Evolutionary conservation across 108 stramenopile genomes (phyloP), one percentile per base, ranked within the genome.

Genomic region (Thalassiosira profunda): DNA sequence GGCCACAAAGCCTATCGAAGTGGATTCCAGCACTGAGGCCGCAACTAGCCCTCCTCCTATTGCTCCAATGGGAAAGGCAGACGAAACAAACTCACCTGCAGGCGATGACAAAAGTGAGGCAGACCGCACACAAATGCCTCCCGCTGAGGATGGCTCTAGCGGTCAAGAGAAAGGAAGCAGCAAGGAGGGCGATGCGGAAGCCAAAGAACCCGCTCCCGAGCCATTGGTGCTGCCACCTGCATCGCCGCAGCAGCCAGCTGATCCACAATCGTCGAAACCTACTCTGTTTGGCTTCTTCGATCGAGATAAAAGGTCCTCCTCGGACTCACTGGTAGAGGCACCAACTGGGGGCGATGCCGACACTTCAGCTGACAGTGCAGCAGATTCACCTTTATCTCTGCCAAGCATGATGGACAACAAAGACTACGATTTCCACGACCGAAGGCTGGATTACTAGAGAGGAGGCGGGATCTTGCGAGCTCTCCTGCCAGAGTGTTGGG

Each of bases 391-490:
- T n/a, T n/a, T n/a, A n/a, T n/a, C 54, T 26, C 69, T 63, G 55
- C 75, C 75, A 11, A 76, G 66, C 20, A 76, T 76, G 67, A 38
- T 63, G 42, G 67, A 69, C 45, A 34, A 41, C 18, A 55, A 69
- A 33, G 45, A 63, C 1, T 76, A 76, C 46, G 67, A 76, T 43
- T 76, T 76, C 51, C 60, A 62, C 14, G 75, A 76, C 52, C 36
- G 75, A 8, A 62, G 75, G 38, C 53, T 76, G 26, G 67, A 68
- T 37, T 76, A 76, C 63, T n/a, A n/a, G n/a, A n/a, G n/a, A n/a
- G n/a, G n/a, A n/a, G n/a, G n/a, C n/a, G n/a, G n/a, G n/a, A n/a
- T n/a, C n/a, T n/a, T n/a, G n/a, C n/a, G n/a, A n/a, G n/a, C n/a
- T n/a, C n/a, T n/a, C n/a, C n/a, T n/a, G n/a, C n/a, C n/a, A n/a